Evolutionary conservation across 352 stramenopile genomes (phyloP), one percentile per base, ranked within the genome.

Genomic region (Pythium oligandrum): DNA sequence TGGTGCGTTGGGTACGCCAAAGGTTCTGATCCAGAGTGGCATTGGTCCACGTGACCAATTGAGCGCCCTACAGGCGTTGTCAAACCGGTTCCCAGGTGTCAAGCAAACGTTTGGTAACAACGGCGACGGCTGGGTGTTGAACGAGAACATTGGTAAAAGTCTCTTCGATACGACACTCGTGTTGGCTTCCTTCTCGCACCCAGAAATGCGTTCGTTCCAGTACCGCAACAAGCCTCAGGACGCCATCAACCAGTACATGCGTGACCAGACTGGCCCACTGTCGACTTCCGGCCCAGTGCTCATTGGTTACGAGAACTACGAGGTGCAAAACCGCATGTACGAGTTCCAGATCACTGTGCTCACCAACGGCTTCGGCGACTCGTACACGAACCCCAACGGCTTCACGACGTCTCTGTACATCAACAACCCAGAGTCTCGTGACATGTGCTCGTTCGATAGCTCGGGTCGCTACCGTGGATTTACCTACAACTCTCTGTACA

Each of bases 11-110:
- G 61, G 71, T 44, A 89, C 85, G 6, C 86, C 88, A 9, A 89
- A 95, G 60, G 66, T 96, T 12, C 69, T 96, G 3, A 81, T 93
- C 45, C 70, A 87, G 45, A 86, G 66, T 56, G 86, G 83, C 38
- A 83, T 96, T 42, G 86, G 84, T 12, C 77, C 78, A 11, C 37
- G 50, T 11, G 63, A 77, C 34, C 73, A 90, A 52, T 66, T 96
- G 9, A 63, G 55, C 10, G 52, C 73, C 63, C 66, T 86, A 3
- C 64, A 69, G 17, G 44, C 31, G 3, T 46, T 36, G 35, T 56
- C 3, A 42, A 65, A 69, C n/a, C 17, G 17, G 17, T 88, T 88
- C 59, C 73, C 73, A 10, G 76, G 76, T 51, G 48, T 83, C 33
- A 51, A 54, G 5, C 17, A 26, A 26, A 26, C 17, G 17, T 26